Conservation (phyloP, 1,139 yeast species). For the Kurtzmaniella quercitrusa region DNA sequence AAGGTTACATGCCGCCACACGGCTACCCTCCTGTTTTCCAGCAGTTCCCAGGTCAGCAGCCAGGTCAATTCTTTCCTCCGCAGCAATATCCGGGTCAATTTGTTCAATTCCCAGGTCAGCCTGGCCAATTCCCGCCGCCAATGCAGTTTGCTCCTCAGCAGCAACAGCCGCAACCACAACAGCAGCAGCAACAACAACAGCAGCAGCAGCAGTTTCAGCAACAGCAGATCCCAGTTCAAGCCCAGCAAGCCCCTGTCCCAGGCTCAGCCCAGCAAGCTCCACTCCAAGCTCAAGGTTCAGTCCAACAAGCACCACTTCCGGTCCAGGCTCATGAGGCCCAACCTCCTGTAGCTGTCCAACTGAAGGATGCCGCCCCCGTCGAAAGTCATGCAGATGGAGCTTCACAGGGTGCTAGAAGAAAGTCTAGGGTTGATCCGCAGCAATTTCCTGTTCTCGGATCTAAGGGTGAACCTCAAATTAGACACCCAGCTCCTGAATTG, state of each 20-base stretch:
- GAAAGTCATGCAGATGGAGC: conserved; percentile 4
- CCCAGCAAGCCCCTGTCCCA: conserved; percentile 7
- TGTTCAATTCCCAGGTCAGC: conserved; percentile 4
- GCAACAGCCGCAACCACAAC: conserved; percentile 16
- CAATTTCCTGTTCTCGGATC: conserved; percentile 52
- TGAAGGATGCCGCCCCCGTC: not conserved
- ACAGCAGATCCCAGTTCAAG: conserved; percentile 13
- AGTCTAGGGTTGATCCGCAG: conserved; percentile 35
- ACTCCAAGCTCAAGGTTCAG: conserved; percentile 15
- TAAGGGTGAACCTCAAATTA: conserved; percentile 18
- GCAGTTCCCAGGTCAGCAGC: conserved; percentile 7
- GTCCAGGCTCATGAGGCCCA: too few relatives aligned
- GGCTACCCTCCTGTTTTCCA: conserved; percentile 7
- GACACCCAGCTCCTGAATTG: conserved; percentile 16
- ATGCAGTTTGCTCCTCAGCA: conserved; percentile 22
- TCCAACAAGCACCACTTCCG: conserved; percentile 22
- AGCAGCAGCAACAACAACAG: conserved; percentile 21
- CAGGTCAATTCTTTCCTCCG: conserved; percentile 8
- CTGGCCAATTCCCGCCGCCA: conserved; percentile 10
- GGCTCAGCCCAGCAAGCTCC: conserved; percentile 11
- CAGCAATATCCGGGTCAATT: conserved; percentile 2
- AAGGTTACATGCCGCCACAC: conserved; percentile 6
- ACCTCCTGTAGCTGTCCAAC: not conserved
- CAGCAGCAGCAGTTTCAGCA: conserved; percentile 13
- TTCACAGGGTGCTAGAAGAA: conserved; percentile 11